Base-by-base conservation (phyloP, 306 rosid genomes). In the Quercus gilva region DNA sequence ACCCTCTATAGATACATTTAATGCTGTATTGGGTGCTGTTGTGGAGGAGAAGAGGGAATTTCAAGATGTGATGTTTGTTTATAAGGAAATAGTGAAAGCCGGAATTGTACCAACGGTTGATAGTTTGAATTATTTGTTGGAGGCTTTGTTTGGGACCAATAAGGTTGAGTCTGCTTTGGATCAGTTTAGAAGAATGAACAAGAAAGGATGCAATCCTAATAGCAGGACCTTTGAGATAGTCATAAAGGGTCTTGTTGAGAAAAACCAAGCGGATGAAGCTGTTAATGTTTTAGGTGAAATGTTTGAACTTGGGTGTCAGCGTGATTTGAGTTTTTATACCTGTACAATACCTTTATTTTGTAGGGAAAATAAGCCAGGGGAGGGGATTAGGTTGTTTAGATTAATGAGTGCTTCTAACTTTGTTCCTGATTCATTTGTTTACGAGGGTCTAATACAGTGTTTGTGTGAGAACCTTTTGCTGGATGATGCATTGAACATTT, bases 11-110 rank as follows among this genome's bases (percentile, higher is more conserved):
- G 90, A 89, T 37, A 84, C 84, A 76, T 90, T 85, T 76, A 89
- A 95, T 85, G 84, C 73, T 80, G 81, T 95, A 29, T 82, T 92
- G 74, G 86, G 86, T 76, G 88, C 90, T 79, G 85, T 95, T 53
- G 91, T 88, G 57, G 55, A 87, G 59, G 84, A 79, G 73, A 85
- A 78, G 74, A 80, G 89, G 71, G 87, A 80, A 74, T 85, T 92
- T 80, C 88, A 70, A 56, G 88, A 91, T 3, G 84, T 87, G 2
- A 75, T 95, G 84, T 89, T 90, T 77, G 91, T 92, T 79, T 95
- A 95, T 82, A 95, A 95, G 67, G 99, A 95, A 87, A 90, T 95
- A 85, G 92, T 95, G 83, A 92, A 90, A 78, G 86, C 89, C 8
- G 92, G 97, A 63, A 64, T 84, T 37, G 60, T 86, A 12, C 99